Evolutionary conservation across 1,284 basidiomycete genomes (phyloP).

Genomic region (Fomitopsis palustris): DNA sequence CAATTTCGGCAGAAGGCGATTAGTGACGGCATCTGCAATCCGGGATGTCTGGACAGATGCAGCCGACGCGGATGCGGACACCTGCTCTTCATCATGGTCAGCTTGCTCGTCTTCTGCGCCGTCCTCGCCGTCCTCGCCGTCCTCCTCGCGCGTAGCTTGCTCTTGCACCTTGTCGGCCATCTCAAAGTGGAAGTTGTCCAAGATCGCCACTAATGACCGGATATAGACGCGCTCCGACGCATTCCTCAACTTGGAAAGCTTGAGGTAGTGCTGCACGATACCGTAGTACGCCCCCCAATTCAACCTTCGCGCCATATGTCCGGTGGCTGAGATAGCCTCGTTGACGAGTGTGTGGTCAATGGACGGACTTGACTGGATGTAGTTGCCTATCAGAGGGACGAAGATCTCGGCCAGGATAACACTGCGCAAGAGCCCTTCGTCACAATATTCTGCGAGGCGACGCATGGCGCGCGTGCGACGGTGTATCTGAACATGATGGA

Average conservation of each 20-base stretch:
- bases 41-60: slow-evolving; percentile 20
- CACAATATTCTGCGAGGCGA: slow-evolving; percentile 79
- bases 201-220: slow-evolving; percentile 80
- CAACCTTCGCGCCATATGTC: slow-evolving; percentile 70
- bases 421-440: slow-evolving; percentile 69
- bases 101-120: slow-evolving; percentile 30
- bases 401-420: slow-evolving; percentile 82
- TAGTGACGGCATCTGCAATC: slow-evolving; percentile 79
- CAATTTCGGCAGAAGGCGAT: slow-evolving; percentile 73
- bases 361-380: slow-evolving; percentile 67
- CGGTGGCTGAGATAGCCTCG: slow-evolving; percentile 81
- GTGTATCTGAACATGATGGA: slow-evolving; percentile 93
- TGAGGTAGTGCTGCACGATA: slow-evolving; percentile 82
- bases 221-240: slow-evolving; percentile 82
- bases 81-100: slow-evolving; percentile 24
- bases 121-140: slow-evolving; percentile 29
- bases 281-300: slow-evolving; percentile 86
- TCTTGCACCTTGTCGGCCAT: slow-evolving; percentile 43
- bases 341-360: slow-evolving; percentile 90
- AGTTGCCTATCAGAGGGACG: slow-evolving; percentile 84
- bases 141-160: slow-evolving; percentile 11
- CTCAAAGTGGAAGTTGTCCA: slow-evolving; percentile 93
- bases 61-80: slow-evolving; percentile 11
- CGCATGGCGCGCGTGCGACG: slow-evolving; percentile 87
- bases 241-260: slow-evolving; percentile 68